Base-by-base conservation (phyloP, 2,329 filamentous ascomycete genomes). In the Dothideomycetidae sp. region DNA sequence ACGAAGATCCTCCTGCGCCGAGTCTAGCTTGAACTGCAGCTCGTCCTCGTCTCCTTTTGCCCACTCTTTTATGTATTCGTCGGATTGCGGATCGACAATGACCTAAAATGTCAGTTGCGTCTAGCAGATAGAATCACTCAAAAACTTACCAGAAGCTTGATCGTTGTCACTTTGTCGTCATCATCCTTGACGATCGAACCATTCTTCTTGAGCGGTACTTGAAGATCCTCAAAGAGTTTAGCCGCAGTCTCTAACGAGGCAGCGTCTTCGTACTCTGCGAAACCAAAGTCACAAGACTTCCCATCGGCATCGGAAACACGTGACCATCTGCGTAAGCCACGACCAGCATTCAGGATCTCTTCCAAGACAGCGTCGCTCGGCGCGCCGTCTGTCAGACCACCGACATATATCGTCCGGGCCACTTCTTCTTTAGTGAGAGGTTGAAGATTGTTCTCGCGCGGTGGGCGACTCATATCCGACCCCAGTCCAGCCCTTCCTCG, bases 231-330 rank as follows among this genome's bases (percentile, higher is more conserved):
- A 49, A 94, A 72, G 40, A 93, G 73, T 56, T 92, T 84, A 39
- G 86, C 75, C 30, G 88, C 90, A 31, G 78, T 78, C 55, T 79
- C 76, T 48, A 98, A 67, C 46, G 85, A 88, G 57, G 93, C 82
- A 15, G 78, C 75, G 56, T 96, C 86, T 45, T 93, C 88, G 58
- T 81, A 98, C 59, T 94, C 81, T 42, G 88, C 90, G 60, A 98
- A 96, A 10, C 88, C 90, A 64, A 96, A 96, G 45, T 78, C 79
- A 59, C 79, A 78, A 39, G 77, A 76, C 60, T 88, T 90, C 46
- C 81, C 75, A 46, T 84, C 77, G n/a, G 79, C 75, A 55, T 82
- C 75, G 12, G 72, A 74, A 21, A 76, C 78, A 42, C 83, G 68
- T 45, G 86, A 85, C 85, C 86, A 98, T 50, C 84, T 77, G 45